Conservation (phyloP, 768 basidiomycete species). For the Mycena epipterygia region DNA sequence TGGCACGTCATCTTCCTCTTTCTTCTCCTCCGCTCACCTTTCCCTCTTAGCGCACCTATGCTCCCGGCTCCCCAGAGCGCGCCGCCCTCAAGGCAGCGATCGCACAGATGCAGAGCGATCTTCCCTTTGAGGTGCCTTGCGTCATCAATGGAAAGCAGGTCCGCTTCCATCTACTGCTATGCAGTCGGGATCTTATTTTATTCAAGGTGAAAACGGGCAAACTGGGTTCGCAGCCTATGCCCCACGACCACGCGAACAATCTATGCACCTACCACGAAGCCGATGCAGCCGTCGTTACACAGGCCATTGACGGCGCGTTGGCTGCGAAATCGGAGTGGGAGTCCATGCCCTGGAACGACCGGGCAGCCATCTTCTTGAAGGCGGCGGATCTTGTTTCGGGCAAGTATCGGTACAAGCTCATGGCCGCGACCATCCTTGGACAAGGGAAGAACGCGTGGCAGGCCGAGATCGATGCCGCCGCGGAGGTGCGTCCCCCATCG, state of each 20-base stretch:
- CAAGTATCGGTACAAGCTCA: slow-evolving; percentile 94
- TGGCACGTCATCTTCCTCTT: slow-evolving; percentile 65
- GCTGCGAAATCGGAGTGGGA: slow-evolving; percentile 93
- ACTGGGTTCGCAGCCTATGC: slow-evolving; percentile 83
- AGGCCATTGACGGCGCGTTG: slow-evolving; percentile 90
- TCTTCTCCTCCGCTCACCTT: slow-evolving; percentile 11
- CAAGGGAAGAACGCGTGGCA: slow-evolving; percentile 99
- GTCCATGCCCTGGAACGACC: slow-evolving; percentile 94
- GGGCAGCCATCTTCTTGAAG: slow-evolving; percentile 98
- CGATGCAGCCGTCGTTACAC: slow-evolving; percentile 77
- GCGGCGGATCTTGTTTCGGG: slow-evolving; percentile 96
- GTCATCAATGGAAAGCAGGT: slow-evolving; percentile 92
- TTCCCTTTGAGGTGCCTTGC: slow-evolving; percentile 94
- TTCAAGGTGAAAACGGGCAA: slow-evolving; percentile 84
- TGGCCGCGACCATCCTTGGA: slow-evolving; percentile 97
- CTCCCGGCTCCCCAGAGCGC: slow-evolving; percentile 84
- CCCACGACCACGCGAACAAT: slow-evolving; percentile 86
- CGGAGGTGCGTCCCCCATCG: slow-evolving; percentile 74
- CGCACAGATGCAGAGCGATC: slow-evolving; percentile 81
- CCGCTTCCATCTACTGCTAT: slow-evolving; percentile 40
- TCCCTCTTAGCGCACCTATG: slow-evolving; percentile 76
- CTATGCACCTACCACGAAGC: slow-evolving; percentile 93
- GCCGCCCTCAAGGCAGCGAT: slow-evolving; percentile 79
- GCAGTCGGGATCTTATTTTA: background rate
- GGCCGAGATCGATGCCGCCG: slow-evolving; percentile 99